Conservation (phyloP, 768 basidiomycete genomes). For the Suillus lakei region DNA sequence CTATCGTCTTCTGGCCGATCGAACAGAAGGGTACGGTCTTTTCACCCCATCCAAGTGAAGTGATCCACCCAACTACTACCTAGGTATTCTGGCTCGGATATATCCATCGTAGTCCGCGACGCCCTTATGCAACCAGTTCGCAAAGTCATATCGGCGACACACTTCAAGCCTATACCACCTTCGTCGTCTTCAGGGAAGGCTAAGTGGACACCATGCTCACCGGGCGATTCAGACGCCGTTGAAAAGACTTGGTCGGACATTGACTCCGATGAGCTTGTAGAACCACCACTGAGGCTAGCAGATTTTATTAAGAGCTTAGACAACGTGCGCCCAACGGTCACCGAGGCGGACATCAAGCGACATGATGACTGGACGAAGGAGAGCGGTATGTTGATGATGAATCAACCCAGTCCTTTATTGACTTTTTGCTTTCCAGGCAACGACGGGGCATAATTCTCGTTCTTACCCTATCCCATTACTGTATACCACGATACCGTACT, state of each 20-base stretch:
- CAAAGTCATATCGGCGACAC: slow-evolving; percentile 93
- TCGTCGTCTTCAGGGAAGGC: slow-evolving; percentile 27
- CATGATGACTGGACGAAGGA: slow-evolving; percentile 88
- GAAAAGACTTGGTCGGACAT: slow-evolving; percentile 93
- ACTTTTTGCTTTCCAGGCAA: slow-evolving; percentile 24
- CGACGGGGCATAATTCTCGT: slow-evolving; percentile 34
- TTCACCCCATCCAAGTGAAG: background rate
- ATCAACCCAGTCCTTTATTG: background rate
- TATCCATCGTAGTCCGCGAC: slow-evolving; percentile 92
- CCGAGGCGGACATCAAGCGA: slow-evolving; percentile 81
- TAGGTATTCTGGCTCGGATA: slow-evolving; percentile 93
- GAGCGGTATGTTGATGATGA: slow-evolving; percentile 58
- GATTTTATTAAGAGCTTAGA: slow-evolving; percentile 87
- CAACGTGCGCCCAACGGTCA: slow-evolving; percentile 86
- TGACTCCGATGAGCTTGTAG: slow-evolving; percentile 85
- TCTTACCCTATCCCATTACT: slow-evolving; percentile 10
- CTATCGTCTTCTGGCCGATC: slow-evolving; percentile 78
- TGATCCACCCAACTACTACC: slow-evolving; percentile 1
- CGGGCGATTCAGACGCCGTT: slow-evolving; percentile 82
- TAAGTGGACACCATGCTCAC: slow-evolving; percentile 96
- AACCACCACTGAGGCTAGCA: slow-evolving; percentile 76
- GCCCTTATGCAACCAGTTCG: slow-evolving; percentile 98
- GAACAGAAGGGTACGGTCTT: slow-evolving; percentile 75
- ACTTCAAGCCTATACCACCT: slow-evolving; percentile 73
- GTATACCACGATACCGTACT: slow-evolving; percentile 1